A percentile compares a stretch with the other conserved stretches of the same genome.
Conservation (phyloP, 768 basidiomycete species). For the Rickenella mellea region DNA sequence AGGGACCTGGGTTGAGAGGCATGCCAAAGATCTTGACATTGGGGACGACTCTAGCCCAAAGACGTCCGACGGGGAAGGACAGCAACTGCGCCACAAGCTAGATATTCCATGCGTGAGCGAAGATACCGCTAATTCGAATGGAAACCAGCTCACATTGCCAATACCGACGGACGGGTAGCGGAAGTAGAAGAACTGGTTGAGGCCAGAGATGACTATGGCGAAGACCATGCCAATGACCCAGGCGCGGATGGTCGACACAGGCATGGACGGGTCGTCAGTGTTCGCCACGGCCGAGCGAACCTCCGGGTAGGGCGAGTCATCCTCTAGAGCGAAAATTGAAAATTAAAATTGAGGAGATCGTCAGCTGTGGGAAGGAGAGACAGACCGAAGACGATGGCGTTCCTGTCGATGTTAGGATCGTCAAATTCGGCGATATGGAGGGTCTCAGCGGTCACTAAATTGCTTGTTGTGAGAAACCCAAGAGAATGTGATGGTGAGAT, state of each 20-base stretch:
- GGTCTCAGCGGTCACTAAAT: background rate
- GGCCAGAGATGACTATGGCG: slow-evolving; percentile 21
- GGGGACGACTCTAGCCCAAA: slow-evolving; percentile 45
- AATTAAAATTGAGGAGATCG: slow-evolving; percentile 2
- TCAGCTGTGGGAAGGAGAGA: slow-evolving; percentile 5
- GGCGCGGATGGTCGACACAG: slow-evolving; percentile 52
- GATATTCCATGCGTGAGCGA: slow-evolving; percentile 20
- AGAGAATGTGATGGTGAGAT: background rate
- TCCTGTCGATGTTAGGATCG: slow-evolving; percentile 46
- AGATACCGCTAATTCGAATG: background rate
- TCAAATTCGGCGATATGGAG: slow-evolving; percentile 29
- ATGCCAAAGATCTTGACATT: slow-evolving; percentile 48
- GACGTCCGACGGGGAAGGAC: slow-evolving; percentile 58
- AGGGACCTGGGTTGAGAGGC: slow-evolving; percentile 65
- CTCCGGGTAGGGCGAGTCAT: slow-evolving; percentile 68
- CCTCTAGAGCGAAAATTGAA: slow-evolving; percentile 26
- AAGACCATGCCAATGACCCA: slow-evolving; percentile 51
- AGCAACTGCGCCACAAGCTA: slow-evolving; percentile 65
- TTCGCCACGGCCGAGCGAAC: slow-evolving; percentile 63
- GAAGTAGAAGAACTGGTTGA: slow-evolving; percentile 75
- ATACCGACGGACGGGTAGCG: slow-evolving; percentile 61
- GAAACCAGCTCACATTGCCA: slow-evolving; percentile 26
- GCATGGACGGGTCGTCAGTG: slow-evolving; percentile 58
- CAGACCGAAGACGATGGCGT: slow-evolving; percentile 32
- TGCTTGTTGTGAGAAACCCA: background rate